phyloP scores from a whole-genome alignment of 2,329 filamentous ascomycete genomes.

The Trichoderma gracile region DNA sequence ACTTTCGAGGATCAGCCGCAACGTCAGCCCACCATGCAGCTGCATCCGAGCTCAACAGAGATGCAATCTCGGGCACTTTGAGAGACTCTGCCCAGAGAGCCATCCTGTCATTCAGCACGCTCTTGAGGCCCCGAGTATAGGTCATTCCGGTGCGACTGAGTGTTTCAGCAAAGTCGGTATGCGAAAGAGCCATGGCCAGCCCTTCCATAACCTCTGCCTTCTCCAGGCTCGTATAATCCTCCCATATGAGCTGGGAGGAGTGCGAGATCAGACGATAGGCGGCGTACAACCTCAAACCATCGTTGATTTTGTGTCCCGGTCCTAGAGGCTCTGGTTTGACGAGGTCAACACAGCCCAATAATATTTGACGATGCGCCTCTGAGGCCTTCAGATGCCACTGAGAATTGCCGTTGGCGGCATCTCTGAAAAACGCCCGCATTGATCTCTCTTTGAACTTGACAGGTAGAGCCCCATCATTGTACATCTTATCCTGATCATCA shows the following conservation, averaged over 20 bases:
- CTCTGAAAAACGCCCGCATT: slow-evolving; percentile 35
- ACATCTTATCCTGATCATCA: slow-evolving; percentile 27
- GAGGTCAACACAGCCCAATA: slow-evolving; percentile 29
- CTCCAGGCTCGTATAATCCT: slow-evolving; percentile 27
- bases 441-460: slow-evolving; percentile 37
- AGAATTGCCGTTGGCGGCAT: slow-evolving; percentile 14
- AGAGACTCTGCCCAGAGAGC: slow-evolving; percentile 30
- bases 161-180: slow-evolving; percentile 28
- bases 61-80: slow-evolving; percentile 4
- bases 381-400: slow-evolving; percentile 28
- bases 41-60: slow-evolving; percentile 24
- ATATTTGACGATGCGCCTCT: slow-evolving; percentile 33
- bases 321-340: slow-evolving; percentile 15
- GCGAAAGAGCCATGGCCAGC: slow-evolving; percentile 27
- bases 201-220: slow-evolving; percentile 32
- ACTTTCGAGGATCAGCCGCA: slow-evolving; percentile 28
- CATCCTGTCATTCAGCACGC: slow-evolving; percentile 21
- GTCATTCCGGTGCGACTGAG: slow-evolving; percentile 22
- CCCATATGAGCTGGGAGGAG: slow-evolving; percentile 26
- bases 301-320: background rate
- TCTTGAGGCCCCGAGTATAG: slow-evolving; percentile 6
- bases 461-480: slow-evolving; percentile 33
- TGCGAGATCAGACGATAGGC: slow-evolving; percentile 29
- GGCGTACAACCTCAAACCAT: slow-evolving; percentile 25
- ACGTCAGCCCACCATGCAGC: slow-evolving; percentile 31